Percentiles rank a stretch among this genome's conserved stretches.
Evolutionary conservation across 202 grass and related monocot genomes (phyloP).

Genomic region (Zoysia matrella): DNA sequence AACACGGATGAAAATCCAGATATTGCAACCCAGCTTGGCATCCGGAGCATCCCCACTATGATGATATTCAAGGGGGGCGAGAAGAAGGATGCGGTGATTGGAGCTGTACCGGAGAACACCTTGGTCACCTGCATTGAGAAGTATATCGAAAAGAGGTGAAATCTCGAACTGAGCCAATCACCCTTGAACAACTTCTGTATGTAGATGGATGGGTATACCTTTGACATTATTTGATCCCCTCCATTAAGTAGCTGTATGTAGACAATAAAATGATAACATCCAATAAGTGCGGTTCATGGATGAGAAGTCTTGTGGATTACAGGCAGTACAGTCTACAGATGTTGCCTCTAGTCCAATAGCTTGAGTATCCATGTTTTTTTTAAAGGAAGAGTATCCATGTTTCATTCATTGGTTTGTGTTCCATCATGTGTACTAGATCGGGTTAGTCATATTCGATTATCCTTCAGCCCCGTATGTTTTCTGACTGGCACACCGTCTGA

Average conservation of each 20-base stretch:
- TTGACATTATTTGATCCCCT: not conserved
- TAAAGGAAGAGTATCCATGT: too few relatives aligned
- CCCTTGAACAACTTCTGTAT: conserved; percentile 10
- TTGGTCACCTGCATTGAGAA: conserved; percentile 67
- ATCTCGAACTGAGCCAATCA: conserved; percentile 14
- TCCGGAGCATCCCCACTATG: conserved; percentile 91
- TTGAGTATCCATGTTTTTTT: conserved; percentile 4
- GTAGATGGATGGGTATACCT: conserved; percentile 38
- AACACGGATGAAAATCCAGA: conserved; percentile 73
- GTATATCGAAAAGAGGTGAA: conserved; percentile 52
- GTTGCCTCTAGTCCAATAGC: conserved; percentile 4
- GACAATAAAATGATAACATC: conserved; percentile 44
- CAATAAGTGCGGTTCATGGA: conserved; percentile 32
- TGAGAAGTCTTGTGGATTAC: conserved; percentile 12
- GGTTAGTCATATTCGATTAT: conserved; percentile 4
- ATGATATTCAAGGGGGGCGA: conserved; percentile 88
- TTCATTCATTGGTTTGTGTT: conserved; percentile 16
- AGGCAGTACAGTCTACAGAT: not conserved
- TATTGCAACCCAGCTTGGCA: conserved; percentile 68
- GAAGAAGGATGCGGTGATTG: conserved; percentile 78
- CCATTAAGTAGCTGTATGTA: conserved; percentile 31
- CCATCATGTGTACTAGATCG: not conserved
- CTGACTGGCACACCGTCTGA: too few relatives aligned
- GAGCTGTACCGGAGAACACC: conserved; percentile 75
- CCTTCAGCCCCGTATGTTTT: not conserved